Base-by-base conservation (phyloP, 345 rosid species). In the Psidium guajava region DNA sequence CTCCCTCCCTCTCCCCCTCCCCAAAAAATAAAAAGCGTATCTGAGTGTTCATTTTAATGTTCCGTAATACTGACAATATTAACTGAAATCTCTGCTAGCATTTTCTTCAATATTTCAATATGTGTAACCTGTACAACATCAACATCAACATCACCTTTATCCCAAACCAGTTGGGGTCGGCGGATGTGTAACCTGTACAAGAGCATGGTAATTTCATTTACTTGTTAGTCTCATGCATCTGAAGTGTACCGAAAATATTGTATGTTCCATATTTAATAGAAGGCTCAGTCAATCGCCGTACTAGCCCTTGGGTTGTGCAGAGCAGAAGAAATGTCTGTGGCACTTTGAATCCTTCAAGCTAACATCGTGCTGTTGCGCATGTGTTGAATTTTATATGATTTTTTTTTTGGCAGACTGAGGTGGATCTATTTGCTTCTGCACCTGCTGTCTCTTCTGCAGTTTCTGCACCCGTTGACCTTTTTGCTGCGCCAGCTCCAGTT, bases 381-480 rank as follows among this genome's bases (percentile, higher is more conserved):
- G 8, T 61, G 49, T 7, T 74, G 74, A 53, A 86, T 64, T 27
- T 53, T 28, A 44, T 16, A 21, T 87, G 55, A 54, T 55, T 51
- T 9, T 84, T 84, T 86, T 87, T 83, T 52, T 16, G 82, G 92
- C 95, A 88, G 95, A 82, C 86, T 61, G 88, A 88, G 87, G 92
- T 92, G 55, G 93, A 94, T 88, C 90, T 91, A 49, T 91, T 93
- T 87, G 87, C 93, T 77, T 90, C 93, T n/a, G 87, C 84, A 85
- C 91, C 92, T 82, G 86, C 87, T 16, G 82, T 74, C 49, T 49
- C 93, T 89, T 85, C 97, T 84, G 91, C 91, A 84, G 92, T 89
- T 87, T 91, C 95, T 85, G 56, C 93, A 58, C 57, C 95, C 2
- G 87, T 92, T 87, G 98, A 96, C 86, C 88, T 92, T 82, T 94